Conservation (phyloP, 2,329 filamentous ascomycete species). For the Fusarium floridanum region DNA sequence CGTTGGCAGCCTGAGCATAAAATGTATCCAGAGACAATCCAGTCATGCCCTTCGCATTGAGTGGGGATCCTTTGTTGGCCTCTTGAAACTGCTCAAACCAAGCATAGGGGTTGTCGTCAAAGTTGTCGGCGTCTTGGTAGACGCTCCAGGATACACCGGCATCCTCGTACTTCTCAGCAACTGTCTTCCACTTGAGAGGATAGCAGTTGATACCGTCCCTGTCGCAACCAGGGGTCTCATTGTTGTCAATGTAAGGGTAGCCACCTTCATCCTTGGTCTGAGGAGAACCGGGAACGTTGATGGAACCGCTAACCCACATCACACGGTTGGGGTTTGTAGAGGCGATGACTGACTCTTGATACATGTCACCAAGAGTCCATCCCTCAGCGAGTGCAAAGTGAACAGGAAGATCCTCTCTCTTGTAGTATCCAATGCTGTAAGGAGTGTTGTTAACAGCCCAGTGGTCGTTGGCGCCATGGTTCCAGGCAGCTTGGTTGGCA, state of each 20-base stretch:
- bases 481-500: constrained; percentile 65
- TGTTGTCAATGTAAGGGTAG: constrained; percentile 61
- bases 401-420: constrained; percentile 64
- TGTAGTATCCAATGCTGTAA: constrained; percentile 65
- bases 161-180: constrained; percentile 62
- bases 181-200: constrained; percentile 66
- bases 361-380: constrained; percentile 69
- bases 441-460: constrained; percentile 68
- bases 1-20: not conserved
- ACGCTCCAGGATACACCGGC: constrained; percentile 64
- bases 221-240: constrained; percentile 61
- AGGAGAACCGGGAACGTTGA: constrained; percentile 61
- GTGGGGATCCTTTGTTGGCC: constrained; percentile 48
- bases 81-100: constrained; percentile 67
- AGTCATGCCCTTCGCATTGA: not conserved
- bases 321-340: constrained; percentile 67
- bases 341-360: constrained; percentile 65
- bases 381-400: constrained; percentile 68
- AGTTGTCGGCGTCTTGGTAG: constrained; percentile 64
- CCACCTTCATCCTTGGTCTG: constrained; percentile 30
- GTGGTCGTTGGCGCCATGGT: constrained; percentile 63
- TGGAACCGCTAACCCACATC: constrained; percentile 62
- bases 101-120: constrained; percentile 66
- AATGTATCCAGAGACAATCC: not conserved
- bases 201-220: constrained; percentile 61